phyloP scores from a whole-genome alignment of 768 basidiomycete genomes.

The Psilocybe cubensis region DNA sequence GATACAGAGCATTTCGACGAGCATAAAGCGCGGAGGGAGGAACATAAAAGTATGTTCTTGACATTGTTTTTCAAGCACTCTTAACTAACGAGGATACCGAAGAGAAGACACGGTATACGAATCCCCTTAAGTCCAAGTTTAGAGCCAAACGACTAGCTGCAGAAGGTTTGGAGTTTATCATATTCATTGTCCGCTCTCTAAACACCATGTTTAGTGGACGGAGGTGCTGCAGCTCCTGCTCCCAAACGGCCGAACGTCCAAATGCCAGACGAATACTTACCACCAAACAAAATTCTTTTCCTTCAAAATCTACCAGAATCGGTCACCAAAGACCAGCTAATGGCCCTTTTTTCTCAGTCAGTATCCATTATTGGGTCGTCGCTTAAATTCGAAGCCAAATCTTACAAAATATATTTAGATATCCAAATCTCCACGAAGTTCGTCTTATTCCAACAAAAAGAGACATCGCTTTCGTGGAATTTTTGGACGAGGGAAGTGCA shows the following conservation, averaged over 20 bases:
- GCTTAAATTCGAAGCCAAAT: neutral
- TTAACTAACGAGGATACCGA: conserved; percentile 14
- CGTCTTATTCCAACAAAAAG: conserved; percentile 97
- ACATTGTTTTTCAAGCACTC: neutral
- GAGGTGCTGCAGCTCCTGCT: conserved; percentile 63
- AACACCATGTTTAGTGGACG: conserved; percentile 55
- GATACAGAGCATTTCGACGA: conserved; percentile 69
- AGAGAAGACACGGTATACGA: conserved; percentile 86
- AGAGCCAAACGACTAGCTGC: conserved; percentile 80
- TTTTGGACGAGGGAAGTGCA: conserved; percentile 89
- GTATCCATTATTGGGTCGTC: conserved; percentile 28
- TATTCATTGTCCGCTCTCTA: conserved; percentile 10
- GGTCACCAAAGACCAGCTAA: conserved; percentile 91
- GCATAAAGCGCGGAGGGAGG: conserved; percentile 74
- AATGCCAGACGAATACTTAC: conserved; percentile 99
- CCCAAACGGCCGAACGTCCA: conserved; percentile 85
- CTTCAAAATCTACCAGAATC: conserved; percentile 94
- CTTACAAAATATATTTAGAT: conserved; percentile 48
- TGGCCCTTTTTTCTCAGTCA: conserved; percentile 89
- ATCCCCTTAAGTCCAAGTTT: conserved; percentile 89
- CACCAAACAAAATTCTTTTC: conserved; percentile 99
- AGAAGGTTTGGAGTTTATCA: conserved; percentile 57
- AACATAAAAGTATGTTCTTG: conserved; percentile 77
- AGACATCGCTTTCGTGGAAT: conserved; percentile 99
- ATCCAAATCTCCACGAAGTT: conserved; percentile 95